Evolutionary conservation across 176 grass and related monocot species (phyloP), one percentile per base, ranked within the genome.

Genomic region (Echinochloa phyllopogon): DNA sequence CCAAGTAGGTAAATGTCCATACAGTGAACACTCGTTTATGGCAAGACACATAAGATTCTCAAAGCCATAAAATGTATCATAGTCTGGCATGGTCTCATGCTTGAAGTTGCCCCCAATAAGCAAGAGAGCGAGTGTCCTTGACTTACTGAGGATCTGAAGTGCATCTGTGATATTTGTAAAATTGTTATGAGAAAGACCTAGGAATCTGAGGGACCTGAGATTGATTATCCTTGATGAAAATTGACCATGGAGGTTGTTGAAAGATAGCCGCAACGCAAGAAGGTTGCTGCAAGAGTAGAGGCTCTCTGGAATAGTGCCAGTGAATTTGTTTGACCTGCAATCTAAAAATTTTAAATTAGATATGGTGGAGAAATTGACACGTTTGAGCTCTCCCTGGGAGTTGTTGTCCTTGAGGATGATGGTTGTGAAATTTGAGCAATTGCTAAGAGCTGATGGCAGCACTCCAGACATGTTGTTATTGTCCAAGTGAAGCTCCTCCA

Each of bases 271-370:
- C 37, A 91, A 41, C 8, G 61, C 42, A 76, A 23, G 86, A 12
- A 88, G 77, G 25, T 68, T 82, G 58, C 56, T 77, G 63, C 86
- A 91, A 21, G 76, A 82, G 58, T 92, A 92, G 15, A 92, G 69
- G 49, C 65, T 92, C 17, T 88, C 76, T 49, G 82, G 82, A 71
- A 92, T 17, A 27, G 7, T 76, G 3, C 82, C 63, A 6, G 52
- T 82, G 82, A 88, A 82, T 13, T 57, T 75, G 36, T 86, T 91
- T 42, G 29, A 41, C 2, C 37, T 69, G 10, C 77, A 48, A 76
- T 88, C 86, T 41, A 88, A 49, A 15, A 39, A 16, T 49, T 16
- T 77, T 39, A 88, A 43, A 42, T 84, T 84, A 3, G 80, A 36
- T 16, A 90, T 40, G 14, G 41, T 56, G 11, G 74, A 85, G 70